Base-by-base conservation (phyloP, 441 rosid species). In the Eruca vesicaria region DNA sequence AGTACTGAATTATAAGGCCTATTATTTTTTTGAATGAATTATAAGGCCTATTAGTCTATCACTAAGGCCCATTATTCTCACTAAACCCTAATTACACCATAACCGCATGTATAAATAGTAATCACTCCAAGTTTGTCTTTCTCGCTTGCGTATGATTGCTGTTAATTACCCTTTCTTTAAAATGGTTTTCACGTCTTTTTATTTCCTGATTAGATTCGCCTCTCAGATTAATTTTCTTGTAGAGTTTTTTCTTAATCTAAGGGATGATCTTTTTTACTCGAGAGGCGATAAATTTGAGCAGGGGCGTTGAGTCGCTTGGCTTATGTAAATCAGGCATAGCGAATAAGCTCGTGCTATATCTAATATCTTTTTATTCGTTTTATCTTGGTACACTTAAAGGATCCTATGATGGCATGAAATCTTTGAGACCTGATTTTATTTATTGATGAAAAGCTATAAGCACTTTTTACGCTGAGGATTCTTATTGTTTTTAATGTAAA, bases 291-390 rank as follows among this genome's bases (percentile, higher is more conserved):
- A 4, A 68, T 20, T 15, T 0, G 15, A 1, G 81, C 78, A 68
- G 43, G 77, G 78, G 78, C 81, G 81, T 78, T 72, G 78, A 78
- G 81, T 78, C 78, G 81, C 66, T 61, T 78, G 12, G 73, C 48
- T 6, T 71, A 29, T 0, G 73, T 78, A 1, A 28, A 72, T 0
- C 81, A 53, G 81, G 64, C 73, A 53, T 61, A 78, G 77, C 81
- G 77, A 72, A 78, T 71, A 77, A 71, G 80, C 76, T 77, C 63
- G 56, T 77, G 80, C 80, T 32, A 66, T 7, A 77, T 58, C 11
- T 56, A 1, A 4, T 55, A 18, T 14, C 8, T 6, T 15, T 41
- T 57, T 4, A 11, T 14, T 41, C 7, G n/a, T 7, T 6, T 45
- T 15, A 4, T 45, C 7, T 6, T 45, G 15, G 15, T 2, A 16